These are phyloP conservation scores for Lichtheimia corymbifera DNA, from an alignment of 371 early-diverging fungal species.

Conservation along the genomic window DNA sequence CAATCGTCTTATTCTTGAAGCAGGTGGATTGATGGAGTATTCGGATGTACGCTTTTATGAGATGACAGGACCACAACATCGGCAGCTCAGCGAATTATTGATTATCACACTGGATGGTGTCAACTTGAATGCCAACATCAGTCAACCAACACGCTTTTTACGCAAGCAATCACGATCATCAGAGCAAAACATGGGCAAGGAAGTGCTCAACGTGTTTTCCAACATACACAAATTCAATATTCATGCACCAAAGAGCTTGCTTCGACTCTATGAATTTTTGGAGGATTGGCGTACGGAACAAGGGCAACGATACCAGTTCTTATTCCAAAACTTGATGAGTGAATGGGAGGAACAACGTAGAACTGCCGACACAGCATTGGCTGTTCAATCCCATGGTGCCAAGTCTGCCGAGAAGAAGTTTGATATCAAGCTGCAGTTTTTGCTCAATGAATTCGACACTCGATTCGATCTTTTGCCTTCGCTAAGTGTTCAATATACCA, in stretches of 20 bases:
- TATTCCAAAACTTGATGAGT: constrained; percentile 70
- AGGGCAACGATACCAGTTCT: constrained; percentile 71
- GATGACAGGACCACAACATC: constrained; percentile 11
- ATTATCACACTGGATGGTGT: constrained; percentile 36
- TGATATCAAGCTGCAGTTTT: constrained; percentile 65
- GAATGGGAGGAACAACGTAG: constrained; percentile 69
- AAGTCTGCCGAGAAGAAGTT: constrained; percentile 18
- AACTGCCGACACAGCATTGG: constrained; percentile 11
- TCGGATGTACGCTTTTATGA: constrained; percentile 42
- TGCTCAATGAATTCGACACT: constrained; percentile 59
- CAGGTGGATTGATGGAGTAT: constrained; percentile 40
- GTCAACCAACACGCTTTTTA: constrained; percentile 21
- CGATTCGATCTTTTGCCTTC: constrained; percentile 71
- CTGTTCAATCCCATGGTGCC: background rate
- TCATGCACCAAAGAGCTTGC: constrained; percentile 69
- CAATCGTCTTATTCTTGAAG: constrained; percentile 44
- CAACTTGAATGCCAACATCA: constrained; percentile 44
- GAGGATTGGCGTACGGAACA: constrained; percentile 84
- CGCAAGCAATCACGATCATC: constrained; percentile 18
- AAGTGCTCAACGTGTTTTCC: constrained; percentile 59
- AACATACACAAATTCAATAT: constrained; percentile 60
- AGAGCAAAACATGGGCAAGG: constrained; percentile 26
- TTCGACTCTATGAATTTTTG: constrained; percentile 78
- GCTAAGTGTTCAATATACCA: constrained; percentile 63
- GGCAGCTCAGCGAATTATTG: constrained; percentile 23